phyloP scores from a whole-genome alignment of 306 rosid genomes.

The Glycyrrhiza uralensis region DNA sequence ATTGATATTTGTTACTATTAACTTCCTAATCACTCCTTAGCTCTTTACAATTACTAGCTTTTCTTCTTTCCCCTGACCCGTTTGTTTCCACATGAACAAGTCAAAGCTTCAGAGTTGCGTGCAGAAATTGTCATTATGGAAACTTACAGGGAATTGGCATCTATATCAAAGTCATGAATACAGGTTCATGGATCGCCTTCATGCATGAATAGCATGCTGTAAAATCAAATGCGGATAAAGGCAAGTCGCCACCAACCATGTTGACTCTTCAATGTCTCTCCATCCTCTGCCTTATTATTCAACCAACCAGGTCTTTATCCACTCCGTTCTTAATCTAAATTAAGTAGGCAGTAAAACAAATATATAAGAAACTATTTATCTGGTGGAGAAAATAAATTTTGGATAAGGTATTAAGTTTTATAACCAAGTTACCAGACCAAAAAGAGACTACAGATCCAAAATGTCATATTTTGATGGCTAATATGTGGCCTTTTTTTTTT shows the following conservation, averaged over 20 bases:
- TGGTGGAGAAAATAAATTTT: neutral
- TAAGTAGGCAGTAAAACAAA: neutral
- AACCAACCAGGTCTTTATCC: slow-evolving; percentile 4
- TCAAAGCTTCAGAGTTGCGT: slow-evolving; percentile 7
- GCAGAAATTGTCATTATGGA: neutral
- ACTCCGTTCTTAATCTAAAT: neutral
- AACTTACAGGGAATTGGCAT: neutral
- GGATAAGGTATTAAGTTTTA: neutral
- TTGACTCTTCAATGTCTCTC: neutral
- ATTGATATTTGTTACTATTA: neutral
- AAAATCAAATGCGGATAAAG: neutral
- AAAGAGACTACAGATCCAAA: neutral
- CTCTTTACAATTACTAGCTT: neutral
- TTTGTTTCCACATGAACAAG: neutral
- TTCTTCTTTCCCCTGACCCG: no score
- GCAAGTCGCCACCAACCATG: neutral
- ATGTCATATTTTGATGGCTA: neutral
- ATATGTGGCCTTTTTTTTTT: neutral
- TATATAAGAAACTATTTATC: neutral
- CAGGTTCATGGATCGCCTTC: neutral
- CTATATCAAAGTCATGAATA: neutral
- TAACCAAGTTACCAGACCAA: neutral
- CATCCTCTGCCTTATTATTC: neutral
- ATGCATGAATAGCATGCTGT: neutral
- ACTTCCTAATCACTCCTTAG: neutral